Conservation (phyloP, 2,329 filamentous ascomycete species). For the Aspergillus sojae region DNA sequence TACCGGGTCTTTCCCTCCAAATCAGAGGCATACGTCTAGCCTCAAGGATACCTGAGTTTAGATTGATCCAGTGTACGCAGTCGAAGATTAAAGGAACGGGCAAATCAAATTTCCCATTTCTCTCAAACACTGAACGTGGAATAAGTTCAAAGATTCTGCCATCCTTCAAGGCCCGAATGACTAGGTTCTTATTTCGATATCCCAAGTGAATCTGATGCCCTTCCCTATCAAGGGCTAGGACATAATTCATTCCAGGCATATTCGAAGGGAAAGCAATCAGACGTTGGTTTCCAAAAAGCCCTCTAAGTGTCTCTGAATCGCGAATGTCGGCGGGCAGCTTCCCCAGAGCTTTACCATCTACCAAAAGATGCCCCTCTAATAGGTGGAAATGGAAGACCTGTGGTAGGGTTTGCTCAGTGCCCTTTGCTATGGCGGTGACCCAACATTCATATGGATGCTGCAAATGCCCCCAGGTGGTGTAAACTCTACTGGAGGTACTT, state of each 20-base stretch:
- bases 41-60: conserved; percentile 51
- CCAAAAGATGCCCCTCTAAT: conserved; percentile 51
- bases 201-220: conserved; percentile 60
- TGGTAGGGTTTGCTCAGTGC: conserved; percentile 31
- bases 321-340: conserved; percentile 58
- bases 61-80: conserved; percentile 52
- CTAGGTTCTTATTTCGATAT: conserved; percentile 39
- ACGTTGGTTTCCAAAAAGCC: conserved; percentile 58
- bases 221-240: conserved; percentile 40
- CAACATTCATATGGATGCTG: conserved; percentile 28
- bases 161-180: conserved; percentile 48
- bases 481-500: conserved; percentile 23
- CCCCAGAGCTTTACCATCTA: conserved; percentile 53
- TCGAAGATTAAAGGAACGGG: conserved; percentile 53
- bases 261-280: conserved; percentile 56
- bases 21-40: conserved; percentile 51
- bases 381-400: conserved; percentile 49
- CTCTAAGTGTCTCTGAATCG: conserved; percentile 45
- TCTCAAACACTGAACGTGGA: conserved; percentile 29
- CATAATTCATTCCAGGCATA: conserved; percentile 57
- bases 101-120: conserved; percentile 46
- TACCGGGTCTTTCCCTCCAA: conserved; percentile 38
- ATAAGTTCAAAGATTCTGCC: conserved; percentile 37
- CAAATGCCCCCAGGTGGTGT: conserved; percentile 26
- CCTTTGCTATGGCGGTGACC: conserved; percentile 34